Base-by-base conservation (phyloP, 2,329 filamentous ascomycete genomes). In the Cladobotryum protrusum region DNA sequence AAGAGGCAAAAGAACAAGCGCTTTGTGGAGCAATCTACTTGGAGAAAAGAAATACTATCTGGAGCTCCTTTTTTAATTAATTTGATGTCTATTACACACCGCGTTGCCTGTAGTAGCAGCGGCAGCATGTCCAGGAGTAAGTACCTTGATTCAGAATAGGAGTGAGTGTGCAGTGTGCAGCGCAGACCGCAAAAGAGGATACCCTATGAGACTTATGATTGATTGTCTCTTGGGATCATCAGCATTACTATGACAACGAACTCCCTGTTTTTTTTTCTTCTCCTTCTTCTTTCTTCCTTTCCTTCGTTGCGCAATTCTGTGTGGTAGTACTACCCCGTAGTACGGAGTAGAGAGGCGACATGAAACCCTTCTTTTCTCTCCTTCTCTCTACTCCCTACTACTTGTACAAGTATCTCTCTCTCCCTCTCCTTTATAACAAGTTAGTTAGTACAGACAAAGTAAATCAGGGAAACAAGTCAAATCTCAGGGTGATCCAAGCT, bases 11-110 rank as follows among this genome's bases (percentile, higher is more conserved):
- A 50, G 48, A 44, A 50, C 43, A 19, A 47, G 45, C 45, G 41
- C 40, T 40, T 39, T 40, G 35, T 35, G 36, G 39, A 42, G 39
- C 15, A 19, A 32, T 29, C 41, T 35, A n/a, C n/a, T n/a, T n/a
- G n/a, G n/a, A 41, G 36, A 40, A 44, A 44, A 35, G 36, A 45
- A 51, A 40, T 29, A 34, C 40, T 24, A 29, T 29, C 45, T 35
- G 44, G 45, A 51, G 49, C 45, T 51, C 49, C 49, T 51, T 43
- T n/a, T 45, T 29, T 29, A 51, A 51, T 51, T 51, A 51, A 47
- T 33, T 48, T 29, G 40, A 39, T 48, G 4, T 47, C 35, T 41
- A 37, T 51, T 39, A 45, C 36, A 29, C 24, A 29, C 24, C 24
- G 24, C 24, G 24, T 29, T 29, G 11, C 24, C 3, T 24, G 20